phyloP scores from a whole-genome alignment of 495 filamentous ascomycete genomes.

The Penicillium nucicola region DNA sequence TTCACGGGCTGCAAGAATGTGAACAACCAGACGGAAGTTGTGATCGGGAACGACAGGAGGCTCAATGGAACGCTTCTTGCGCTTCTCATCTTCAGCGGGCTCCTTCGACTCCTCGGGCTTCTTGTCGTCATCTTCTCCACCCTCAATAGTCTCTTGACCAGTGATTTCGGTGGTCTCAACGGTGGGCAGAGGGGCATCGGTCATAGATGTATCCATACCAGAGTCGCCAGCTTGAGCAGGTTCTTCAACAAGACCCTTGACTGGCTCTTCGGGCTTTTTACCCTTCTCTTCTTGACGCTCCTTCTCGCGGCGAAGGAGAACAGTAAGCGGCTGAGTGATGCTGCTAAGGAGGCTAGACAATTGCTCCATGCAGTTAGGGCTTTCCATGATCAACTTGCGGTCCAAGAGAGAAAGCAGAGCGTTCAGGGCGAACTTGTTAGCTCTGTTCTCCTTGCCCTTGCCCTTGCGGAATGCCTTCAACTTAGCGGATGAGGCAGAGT shows the following conservation, averaged over 20 bases:
- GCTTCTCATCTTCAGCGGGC: constrained; percentile 51
- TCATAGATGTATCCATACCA: constrained; percentile 40
- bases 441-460: constrained; percentile 80
- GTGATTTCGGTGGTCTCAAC: constrained; percentile 30
- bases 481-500: constrained; percentile 69
- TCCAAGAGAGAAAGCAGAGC: constrained; percentile 84
- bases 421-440: constrained; percentile 87
- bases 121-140: constrained; percentile 17
- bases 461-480: constrained; percentile 74
- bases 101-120: constrained; percentile 38
- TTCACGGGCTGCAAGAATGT: constrained; percentile 91
- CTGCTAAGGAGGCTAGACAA: constrained; percentile 81
- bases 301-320: constrained; percentile 81
- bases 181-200: constrained; percentile 36
- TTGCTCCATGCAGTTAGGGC: constrained; percentile 89
- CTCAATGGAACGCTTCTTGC: constrained; percentile 72
- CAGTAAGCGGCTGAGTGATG: constrained; percentile 82
- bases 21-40: constrained; percentile 88
- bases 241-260: constrained; percentile 23
- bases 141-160: constrained; percentile 24
- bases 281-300: constrained; percentile 61
- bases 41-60: constrained; percentile 86
- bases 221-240: constrained; percentile 23
- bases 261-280: constrained; percentile 40
- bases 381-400: constrained; percentile 91